phyloP scores from a whole-genome alignment of 371 early-diverging fungal genomes.

The Lichtheimia hyalospora region DNA sequence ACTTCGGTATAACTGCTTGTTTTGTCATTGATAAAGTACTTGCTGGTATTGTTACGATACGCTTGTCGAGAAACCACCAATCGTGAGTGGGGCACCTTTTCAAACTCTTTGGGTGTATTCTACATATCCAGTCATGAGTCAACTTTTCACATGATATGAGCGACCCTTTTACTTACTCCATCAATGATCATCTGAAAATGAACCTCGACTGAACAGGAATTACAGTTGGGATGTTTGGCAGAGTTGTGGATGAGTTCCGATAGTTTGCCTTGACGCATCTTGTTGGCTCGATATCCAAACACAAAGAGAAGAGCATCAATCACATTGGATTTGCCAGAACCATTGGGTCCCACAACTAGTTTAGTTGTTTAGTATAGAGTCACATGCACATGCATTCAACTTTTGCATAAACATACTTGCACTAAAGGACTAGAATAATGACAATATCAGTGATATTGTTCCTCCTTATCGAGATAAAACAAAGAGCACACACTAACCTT shows the following conservation, averaged over 20 bases:
- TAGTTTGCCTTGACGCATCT: constrained; percentile 97
- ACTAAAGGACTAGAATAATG: constrained; percentile 41
- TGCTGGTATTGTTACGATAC: constrained; percentile 69
- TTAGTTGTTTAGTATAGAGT: background rate
- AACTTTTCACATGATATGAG: too few relatives aligned
- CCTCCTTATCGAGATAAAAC: too few relatives aligned
- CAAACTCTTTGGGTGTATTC: constrained; percentile 63
- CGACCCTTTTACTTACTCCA: constrained; percentile 36
- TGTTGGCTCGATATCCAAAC: constrained; percentile 99
- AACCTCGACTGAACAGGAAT: constrained; percentile 90
- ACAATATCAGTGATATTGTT: too few relatives aligned
- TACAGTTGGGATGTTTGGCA: constrained; percentile 66
- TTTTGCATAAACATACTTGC: constrained; percentile 27
- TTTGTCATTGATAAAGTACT: constrained; percentile 81
- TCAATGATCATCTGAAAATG: constrained; percentile 93
- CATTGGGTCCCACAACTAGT: constrained; percentile 96
- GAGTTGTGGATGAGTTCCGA: constrained; percentile 98
- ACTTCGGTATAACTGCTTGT: constrained; percentile 82
- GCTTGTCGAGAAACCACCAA: constrained; percentile 85
- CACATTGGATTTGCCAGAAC: constrained; percentile 99
- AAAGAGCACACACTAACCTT: constrained; percentile 58
- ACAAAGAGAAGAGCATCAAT: constrained; percentile 99
- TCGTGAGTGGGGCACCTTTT: constrained; percentile 67
- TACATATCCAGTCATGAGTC: constrained; percentile 10
- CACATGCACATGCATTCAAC: too few relatives aligned